Conservation (phyloP, 176 grass and related monocot species). For the Avena sativa region DNA sequence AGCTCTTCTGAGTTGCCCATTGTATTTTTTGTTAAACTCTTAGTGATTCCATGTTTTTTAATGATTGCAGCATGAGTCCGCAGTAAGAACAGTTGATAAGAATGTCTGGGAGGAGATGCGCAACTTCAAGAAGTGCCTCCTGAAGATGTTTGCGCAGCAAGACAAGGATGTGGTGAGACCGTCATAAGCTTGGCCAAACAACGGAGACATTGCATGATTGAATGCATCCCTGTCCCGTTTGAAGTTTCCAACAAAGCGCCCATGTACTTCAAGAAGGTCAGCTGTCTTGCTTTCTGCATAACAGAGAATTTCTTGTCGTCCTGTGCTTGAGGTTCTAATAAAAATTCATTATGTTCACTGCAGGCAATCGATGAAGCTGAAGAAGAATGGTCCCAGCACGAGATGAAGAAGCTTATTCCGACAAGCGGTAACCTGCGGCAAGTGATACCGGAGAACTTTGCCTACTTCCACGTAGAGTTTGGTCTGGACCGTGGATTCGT, state of each 20-base stretch:
- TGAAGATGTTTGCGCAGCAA: conserved; percentile 80
- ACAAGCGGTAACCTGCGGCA: conserved; percentile 81
- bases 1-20: neutral
- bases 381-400: conserved; percentile 89
- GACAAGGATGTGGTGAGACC: conserved; percentile 89
- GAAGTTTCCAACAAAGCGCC: conserved; percentile 75
- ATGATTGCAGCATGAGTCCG: conserved; percentile 76
- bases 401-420: conserved; percentile 90
- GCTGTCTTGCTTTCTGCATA: neutral
- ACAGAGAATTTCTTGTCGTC: neutral
- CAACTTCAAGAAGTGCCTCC: conserved; percentile 97
- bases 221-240: conserved; percentile 82
- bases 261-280: conserved; percentile 98
- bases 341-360: conserved; percentile 3
- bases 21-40: conserved; percentile 26
- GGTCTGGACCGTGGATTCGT: conserved; percentile 83
- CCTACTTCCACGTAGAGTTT: conserved; percentile 96
- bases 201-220: conserved; percentile 80
- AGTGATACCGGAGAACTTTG: conserved; percentile 84
- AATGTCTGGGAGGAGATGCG: conserved; percentile 89
- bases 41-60: conserved; percentile 31
- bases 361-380: conserved; percentile 96
- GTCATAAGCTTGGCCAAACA: conserved; percentile 75
- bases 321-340: conserved; percentile 11
- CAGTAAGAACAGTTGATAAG: conserved; percentile 82